Conservation (phyloP, 371 early-diverging fungal genomes). For the Mucor racemosus region DNA sequence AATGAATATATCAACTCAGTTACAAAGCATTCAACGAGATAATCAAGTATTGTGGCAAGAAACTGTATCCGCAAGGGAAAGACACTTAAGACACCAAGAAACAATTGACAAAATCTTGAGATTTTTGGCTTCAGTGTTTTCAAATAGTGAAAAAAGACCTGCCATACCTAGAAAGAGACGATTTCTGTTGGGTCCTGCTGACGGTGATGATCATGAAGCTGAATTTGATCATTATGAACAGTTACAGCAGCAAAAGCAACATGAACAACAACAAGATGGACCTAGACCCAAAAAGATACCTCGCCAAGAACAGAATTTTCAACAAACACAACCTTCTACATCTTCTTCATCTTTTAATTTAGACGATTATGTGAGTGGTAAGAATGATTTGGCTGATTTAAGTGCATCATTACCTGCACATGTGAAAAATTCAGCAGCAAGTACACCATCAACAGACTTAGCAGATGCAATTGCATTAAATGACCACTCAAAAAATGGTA, state of each 20-base stretch:
- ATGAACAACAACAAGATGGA: not conserved
- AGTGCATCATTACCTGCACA: slow-evolving; percentile 15
- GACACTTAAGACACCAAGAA: slow-evolving; percentile 85
- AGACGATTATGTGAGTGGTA: slow-evolving; percentile 30
- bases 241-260: not conserved
- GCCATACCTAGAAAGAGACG: slow-evolving; percentile 54
- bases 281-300: slow-evolving; percentile 20
- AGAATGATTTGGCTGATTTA: slow-evolving; percentile 15
- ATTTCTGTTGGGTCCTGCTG: slow-evolving; percentile 40
- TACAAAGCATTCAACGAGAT: slow-evolving; percentile 86
- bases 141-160: slow-evolving; percentile 58
- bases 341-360: slow-evolving; percentile 18
- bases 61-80: slow-evolving; percentile 72
- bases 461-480: slow-evolving; percentile 39
- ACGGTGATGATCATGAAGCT: slow-evolving; percentile 20
- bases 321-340: slow-evolving; percentile 3
- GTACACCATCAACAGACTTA: slow-evolving; percentile 17
- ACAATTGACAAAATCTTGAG: slow-evolving; percentile 90
- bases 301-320: slow-evolving; percentile 4
- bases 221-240: slow-evolving; percentile 11
- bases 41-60: slow-evolving; percentile 90
- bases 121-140: slow-evolving; percentile 81
- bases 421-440: slow-evolving; percentile 6
- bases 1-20: slow-evolving; percentile 79
- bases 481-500: slow-evolving; percentile 32